Conservation (phyloP, 176 grass and related monocot species). For the Carex cristatella region DNA sequence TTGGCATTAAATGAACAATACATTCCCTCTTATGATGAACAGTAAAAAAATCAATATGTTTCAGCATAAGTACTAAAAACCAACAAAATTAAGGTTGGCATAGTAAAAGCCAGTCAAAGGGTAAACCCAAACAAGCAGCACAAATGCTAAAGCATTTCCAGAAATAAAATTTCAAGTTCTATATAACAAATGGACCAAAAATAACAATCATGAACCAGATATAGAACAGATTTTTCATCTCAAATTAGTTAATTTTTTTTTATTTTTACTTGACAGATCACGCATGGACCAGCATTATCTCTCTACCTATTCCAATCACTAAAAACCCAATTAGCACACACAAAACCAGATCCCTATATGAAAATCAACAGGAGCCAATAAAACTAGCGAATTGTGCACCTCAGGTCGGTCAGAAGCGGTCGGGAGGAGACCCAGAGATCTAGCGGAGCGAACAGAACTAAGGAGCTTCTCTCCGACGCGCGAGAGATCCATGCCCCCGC, state of each 20-base stretch:
- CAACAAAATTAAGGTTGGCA: not conserved
- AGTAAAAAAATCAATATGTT: not conserved
- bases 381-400: not conserved
- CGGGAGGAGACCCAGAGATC: constrained; percentile 76
- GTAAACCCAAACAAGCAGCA: not conserved
- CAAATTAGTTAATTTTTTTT: not conserved
- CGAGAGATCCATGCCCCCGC: constrained; percentile 97
- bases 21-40: not conserved
- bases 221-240: not conserved
- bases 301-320: not conserved
- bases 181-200: not conserved
- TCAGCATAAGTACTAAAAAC: not conserved
- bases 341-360: not conserved
- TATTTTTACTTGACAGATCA: not conserved
- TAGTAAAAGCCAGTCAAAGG: not conserved
- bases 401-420: not conserved
- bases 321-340: not conserved
- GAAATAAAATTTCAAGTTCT: not conserved
- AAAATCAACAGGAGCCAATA: not conserved
- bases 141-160: not conserved
- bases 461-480: constrained; percentile 94
- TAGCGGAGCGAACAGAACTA: constrained; percentile 93
- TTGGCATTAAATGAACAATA: not conserved
- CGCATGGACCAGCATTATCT: not conserved
- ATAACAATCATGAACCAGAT: not conserved